Percentiles rank a stretch among this genome's conserved stretches.
phyloP scores from a whole-genome alignment of 2,329 filamentous ascomycete species.

The Fusarium burgessii region DNA sequence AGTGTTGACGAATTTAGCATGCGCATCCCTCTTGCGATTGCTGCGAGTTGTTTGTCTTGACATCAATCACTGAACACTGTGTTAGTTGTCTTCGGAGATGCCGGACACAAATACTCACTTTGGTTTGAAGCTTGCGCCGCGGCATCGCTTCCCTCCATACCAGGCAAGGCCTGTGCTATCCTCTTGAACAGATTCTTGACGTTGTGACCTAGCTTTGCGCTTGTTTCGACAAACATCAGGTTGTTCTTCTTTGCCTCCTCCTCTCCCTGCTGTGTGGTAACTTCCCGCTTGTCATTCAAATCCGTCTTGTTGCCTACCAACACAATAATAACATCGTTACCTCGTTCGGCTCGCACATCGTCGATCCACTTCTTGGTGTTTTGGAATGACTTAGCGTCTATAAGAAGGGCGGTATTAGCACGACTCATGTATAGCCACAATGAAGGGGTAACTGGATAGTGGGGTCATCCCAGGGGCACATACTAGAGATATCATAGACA shows the following conservation, averaged over 20 bases:
- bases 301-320: conserved; percentile 99
- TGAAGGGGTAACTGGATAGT: conserved; percentile 23
- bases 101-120: conserved; percentile 69
- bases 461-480: conserved; percentile 37
- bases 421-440: conserved; percentile 24
- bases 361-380: conserved; percentile 99
- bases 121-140: conserved; percentile 78
- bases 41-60: conserved; percentile 82
- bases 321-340: conserved; percentile 99
- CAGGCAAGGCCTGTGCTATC: conserved; percentile 96
- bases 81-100: conserved; percentile 1
- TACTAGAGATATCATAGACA: conserved; percentile 97
- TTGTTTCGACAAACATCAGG: conserved; percentile 99
- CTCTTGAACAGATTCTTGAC: conserved; percentile 97
- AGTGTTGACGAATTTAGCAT: conserved; percentile 48
- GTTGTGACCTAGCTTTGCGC: conserved; percentile 96
- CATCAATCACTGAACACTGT: conserved; percentile 81
- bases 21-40: conserved; percentile 78
- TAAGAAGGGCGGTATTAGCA: conserved; percentile 34
- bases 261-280: conserved; percentile 95
- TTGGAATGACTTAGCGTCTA: conserved; percentile 94
- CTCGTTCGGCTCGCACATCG: conserved; percentile 94
- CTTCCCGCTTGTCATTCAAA: conserved; percentile 96
- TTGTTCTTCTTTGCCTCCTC: conserved; percentile 99
- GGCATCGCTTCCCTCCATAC: conserved; percentile 93